These are phyloP conservation scores for Suillus spraguei DNA, from an alignment of 768 basidiomycete genomes.

Conservation along the genomic window DNA sequence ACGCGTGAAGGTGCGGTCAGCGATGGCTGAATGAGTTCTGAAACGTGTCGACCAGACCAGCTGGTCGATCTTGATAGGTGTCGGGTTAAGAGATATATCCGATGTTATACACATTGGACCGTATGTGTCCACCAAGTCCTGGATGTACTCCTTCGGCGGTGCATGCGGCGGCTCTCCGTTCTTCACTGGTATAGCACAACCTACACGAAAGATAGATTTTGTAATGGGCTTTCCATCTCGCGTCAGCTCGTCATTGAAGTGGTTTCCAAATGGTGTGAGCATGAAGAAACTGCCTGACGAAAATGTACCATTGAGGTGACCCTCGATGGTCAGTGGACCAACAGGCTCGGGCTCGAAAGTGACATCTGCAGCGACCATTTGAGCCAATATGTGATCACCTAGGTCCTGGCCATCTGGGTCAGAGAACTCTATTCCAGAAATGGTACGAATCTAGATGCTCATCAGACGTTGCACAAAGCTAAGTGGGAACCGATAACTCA, in stretches of 20 bases:
- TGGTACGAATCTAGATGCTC: conserved; percentile 42
- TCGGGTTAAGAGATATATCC: conserved; percentile 3
- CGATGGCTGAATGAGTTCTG: conserved; percentile 43
- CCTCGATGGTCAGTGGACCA: not conserved
- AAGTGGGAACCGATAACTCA: conserved; percentile 22
- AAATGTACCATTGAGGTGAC: conserved; percentile 24
- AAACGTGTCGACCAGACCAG: conserved; percentile 45
- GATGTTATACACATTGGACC: conserved; percentile 5
- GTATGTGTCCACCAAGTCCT: conserved; percentile 1
- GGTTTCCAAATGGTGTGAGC: conserved; percentile 33
- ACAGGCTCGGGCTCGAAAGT: conserved; percentile 35
- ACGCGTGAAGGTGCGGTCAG: conserved; percentile 37
- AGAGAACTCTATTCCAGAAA: conserved; percentile 42
- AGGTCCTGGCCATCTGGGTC: conserved; percentile 40
- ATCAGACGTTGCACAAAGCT: not conserved
- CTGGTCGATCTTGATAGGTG: conserved; percentile 36
- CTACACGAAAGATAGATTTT: conserved; percentile 37
- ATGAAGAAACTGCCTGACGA: conserved; percentile 34
- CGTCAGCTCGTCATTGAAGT: not conserved
- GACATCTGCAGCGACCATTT: conserved; percentile 51
- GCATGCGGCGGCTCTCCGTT: conserved; percentile 33
- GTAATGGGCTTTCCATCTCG: not conserved
- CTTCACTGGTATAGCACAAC: conserved; percentile 35
- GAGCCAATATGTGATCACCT: conserved; percentile 28
- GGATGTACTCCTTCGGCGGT: conserved; percentile 4